A percentile compares a stretch with the other conserved stretches of the same genome.
phyloP scores from a whole-genome alignment of 1,139 yeast genomes.

The Meyerozyma guilliermondii region DNA sequence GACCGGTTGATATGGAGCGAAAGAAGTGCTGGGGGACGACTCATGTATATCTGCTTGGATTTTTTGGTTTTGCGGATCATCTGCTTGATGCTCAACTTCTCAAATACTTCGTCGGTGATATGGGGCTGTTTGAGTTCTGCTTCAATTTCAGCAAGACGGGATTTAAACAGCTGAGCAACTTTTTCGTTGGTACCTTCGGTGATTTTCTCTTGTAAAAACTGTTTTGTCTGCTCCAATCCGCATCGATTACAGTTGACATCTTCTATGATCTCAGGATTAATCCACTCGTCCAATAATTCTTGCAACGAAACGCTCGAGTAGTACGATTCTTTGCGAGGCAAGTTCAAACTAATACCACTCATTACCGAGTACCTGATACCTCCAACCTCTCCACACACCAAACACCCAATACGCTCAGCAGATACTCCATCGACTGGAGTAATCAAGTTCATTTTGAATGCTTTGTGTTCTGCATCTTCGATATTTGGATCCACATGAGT shows the following conservation, averaged over 20 bases:
- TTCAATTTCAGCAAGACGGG: conserved; percentile 53
- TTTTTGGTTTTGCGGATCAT: conserved; percentile 74
- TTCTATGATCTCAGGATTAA: conserved; percentile 76
- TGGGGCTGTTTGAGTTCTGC: conserved; percentile 57
- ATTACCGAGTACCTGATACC: conserved; percentile 81
- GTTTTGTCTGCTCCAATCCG: conserved; percentile 60
- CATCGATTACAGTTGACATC: conserved; percentile 94
- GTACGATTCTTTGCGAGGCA: conserved; percentile 35
- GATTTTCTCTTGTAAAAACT: conserved; percentile 43
- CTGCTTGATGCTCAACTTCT: conserved; percentile 66
- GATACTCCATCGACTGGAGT: conserved; percentile 90
- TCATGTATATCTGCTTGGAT: conserved; percentile 73
- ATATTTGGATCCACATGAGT: conserved; percentile 68
- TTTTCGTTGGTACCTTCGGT: conserved; percentile 28
- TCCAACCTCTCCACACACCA: conserved; percentile 87
- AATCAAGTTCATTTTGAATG: conserved; percentile 51
- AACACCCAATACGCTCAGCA: conserved; percentile 85
- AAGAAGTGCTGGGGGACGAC: conserved; percentile 80
- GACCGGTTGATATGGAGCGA: conserved; percentile 87
- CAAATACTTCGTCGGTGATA: conserved; percentile 76
- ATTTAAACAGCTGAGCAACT: conserved; percentile 39
- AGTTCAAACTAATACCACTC: conserved; percentile 74
- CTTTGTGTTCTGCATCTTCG: conserved; percentile 32
- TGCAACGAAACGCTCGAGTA: conserved; percentile 45
- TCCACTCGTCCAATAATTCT: conserved; percentile 66